Conservation (phyloP, 1,284 basidiomycete genomes). For the Termitomyces sp. region DNA sequence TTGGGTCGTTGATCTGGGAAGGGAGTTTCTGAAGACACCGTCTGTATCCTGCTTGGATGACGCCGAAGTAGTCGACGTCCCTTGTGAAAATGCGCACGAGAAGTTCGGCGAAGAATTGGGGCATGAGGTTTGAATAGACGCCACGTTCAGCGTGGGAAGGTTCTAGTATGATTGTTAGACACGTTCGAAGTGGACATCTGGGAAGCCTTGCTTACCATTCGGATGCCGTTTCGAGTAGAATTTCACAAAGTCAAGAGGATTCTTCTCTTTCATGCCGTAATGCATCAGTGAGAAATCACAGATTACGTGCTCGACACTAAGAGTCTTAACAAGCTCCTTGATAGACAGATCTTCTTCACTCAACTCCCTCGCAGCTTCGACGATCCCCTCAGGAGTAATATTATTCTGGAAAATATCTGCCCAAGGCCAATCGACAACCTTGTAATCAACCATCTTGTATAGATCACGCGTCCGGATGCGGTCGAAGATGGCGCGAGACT, state of each 20-base stretch:
- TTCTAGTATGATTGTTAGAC: conserved; percentile 26
- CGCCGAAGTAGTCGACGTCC: conserved; percentile 40
- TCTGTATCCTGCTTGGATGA: conserved; percentile 61
- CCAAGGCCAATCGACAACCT: conserved; percentile 49
- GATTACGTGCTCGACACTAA: conserved; percentile 50
- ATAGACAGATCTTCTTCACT: conserved; percentile 18
- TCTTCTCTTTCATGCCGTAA: conserved; percentile 67
- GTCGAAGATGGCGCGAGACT: conserved; percentile 52
- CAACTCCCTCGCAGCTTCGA: conserved; percentile 38
- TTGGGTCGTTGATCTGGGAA: not conserved
- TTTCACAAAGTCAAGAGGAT: conserved; percentile 61
- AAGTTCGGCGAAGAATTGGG: conserved; percentile 57
- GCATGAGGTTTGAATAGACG: conserved; percentile 60
- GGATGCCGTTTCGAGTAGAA: conserved; percentile 72
- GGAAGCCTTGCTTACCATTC: conserved; percentile 35
- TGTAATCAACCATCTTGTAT: conserved; percentile 66
- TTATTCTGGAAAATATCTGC: conserved; percentile 31
- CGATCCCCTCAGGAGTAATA: conserved; percentile 53
- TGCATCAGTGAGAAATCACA: conserved; percentile 62
- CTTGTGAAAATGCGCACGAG: conserved; percentile 64
- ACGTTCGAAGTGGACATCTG: not conserved
- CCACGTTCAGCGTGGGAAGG: conserved; percentile 42
- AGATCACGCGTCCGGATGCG: conserved; percentile 58
- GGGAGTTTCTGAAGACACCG: not conserved
- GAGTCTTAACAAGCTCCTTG: conserved; percentile 26